Evolutionary conservation across 2,329 filamentous ascomycete species (phyloP).

Genomic region (Aspergillus brunneoviolaceus): DNA sequence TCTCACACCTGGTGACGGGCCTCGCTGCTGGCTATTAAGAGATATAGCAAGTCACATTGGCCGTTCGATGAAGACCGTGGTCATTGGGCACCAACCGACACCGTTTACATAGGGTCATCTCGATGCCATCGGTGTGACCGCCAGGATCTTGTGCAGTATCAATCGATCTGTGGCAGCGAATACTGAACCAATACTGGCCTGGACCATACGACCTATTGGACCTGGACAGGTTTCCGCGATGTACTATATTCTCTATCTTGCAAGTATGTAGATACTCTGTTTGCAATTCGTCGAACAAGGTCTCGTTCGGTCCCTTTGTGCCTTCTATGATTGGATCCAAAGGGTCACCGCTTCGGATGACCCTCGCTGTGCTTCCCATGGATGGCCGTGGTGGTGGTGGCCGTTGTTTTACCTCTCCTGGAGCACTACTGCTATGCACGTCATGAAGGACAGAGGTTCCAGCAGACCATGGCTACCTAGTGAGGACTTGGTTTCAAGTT

Average conservation of each 20-base stretch:
- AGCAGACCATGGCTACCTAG: not conserved
- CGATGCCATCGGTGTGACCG: slow-evolving; percentile 18
- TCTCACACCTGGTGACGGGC: not conserved
- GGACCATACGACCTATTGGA: slow-evolving; percentile 23
- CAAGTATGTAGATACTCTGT: slow-evolving; percentile 61
- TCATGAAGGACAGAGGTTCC: not conserved
- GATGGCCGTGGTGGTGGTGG: not conserved
- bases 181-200: slow-evolving; percentile 25
- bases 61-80: slow-evolving; percentile 19
- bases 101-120: slow-evolving; percentile 17
- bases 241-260: slow-evolving; percentile 64
- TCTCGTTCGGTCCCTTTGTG: not conserved
- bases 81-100: slow-evolving; percentile 27
- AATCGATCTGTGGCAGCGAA: slow-evolving; percentile 21
- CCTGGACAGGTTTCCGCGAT: slow-evolving; percentile 29
- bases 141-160: slow-evolving; percentile 23
- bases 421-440: not conserved
- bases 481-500: not conserved
- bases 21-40: slow-evolving; percentile 10
- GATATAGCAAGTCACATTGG: slow-evolving; percentile 12
- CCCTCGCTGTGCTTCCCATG: not conserved
- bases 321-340: not conserved
- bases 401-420: not conserved
- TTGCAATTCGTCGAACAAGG: slow-evolving; percentile 14
- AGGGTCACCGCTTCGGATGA: not conserved